Conservation (phyloP, 495 filamentous ascomycete species). For the Penicillium ucsense region DNA sequence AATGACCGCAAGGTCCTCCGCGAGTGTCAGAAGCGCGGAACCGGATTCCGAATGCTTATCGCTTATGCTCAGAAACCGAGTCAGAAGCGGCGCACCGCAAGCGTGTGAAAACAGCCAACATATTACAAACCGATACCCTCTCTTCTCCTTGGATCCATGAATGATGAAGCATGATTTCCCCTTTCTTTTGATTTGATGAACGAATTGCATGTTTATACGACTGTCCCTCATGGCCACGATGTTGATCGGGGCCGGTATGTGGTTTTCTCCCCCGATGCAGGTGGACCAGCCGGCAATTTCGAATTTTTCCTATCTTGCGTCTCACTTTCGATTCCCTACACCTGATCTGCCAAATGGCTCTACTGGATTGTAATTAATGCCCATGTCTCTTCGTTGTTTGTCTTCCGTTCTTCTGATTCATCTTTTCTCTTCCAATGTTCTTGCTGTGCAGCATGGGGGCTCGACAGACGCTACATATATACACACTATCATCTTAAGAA, state of each 20-base stretch:
- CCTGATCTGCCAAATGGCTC: too few species aligned
- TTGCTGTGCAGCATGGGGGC: not conserved
- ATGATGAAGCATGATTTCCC: not conserved
- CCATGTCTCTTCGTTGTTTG: too few species aligned
- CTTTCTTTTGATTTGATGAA: not conserved
- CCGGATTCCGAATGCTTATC: conserved; percentile 81
- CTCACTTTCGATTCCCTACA: too few species aligned
- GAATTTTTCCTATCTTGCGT: too few species aligned
- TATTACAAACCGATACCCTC: not conserved
- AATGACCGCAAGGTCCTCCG: conserved; percentile 60
- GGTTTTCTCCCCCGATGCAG: too few species aligned
- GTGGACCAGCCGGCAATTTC: too few species aligned
- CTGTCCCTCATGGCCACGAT: too few species aligned
- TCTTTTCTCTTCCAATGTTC: not conserved
- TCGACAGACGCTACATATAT: not conserved
- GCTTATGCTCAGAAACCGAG: conserved; percentile 81
- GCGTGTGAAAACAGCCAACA: conserved; percentile 26
- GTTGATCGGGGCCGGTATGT: too few species aligned
- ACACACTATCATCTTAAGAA: conserved; percentile 6
- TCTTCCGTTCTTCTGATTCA: too few species aligned
- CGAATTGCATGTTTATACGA: too few species aligned
- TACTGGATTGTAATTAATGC: too few species aligned
- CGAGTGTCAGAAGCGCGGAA: conserved; percentile 79
- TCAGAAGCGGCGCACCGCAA: conserved; percentile 49
- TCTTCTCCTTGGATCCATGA: too few species aligned